Conservation (phyloP, 495 filamentous ascomycete species). For the Podospora pseudoanserina region DNA sequence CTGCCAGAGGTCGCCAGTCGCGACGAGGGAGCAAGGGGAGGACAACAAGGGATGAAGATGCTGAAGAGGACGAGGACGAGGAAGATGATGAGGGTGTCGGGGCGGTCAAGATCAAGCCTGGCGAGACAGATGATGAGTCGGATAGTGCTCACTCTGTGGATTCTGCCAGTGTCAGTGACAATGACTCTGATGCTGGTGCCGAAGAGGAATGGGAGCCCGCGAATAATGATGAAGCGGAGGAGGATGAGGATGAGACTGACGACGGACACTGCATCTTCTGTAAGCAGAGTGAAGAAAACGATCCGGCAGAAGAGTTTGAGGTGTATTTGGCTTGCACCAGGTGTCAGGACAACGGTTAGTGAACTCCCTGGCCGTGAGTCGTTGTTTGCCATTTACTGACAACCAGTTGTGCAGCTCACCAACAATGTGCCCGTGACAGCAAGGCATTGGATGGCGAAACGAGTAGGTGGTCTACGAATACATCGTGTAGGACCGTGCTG, state of each 20-base stretch:
- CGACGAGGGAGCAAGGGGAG: conserved; percentile 40
- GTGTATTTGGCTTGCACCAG: conserved; percentile 72
- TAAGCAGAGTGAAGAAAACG: conserved; percentile 76
- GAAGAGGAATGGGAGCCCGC: conserved; percentile 55
- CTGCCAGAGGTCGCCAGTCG: conserved; percentile 10
- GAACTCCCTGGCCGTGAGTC: conserved; percentile 11
- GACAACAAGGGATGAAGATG: conserved; percentile 35
- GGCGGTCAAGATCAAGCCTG: conserved; percentile 66
- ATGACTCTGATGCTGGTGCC: conserved; percentile 33
- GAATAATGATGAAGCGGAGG: conserved; percentile 68
- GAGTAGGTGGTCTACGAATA: conserved; percentile 23
- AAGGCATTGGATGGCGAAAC: conserved; percentile 56
- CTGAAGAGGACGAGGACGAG: conserved; percentile 46
- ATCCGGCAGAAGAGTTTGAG: conserved; percentile 85
- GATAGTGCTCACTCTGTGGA: conserved; percentile 25
- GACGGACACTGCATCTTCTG: conserved; percentile 76
- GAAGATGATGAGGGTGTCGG: conserved; percentile 64
- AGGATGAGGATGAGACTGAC: conserved; percentile 54
- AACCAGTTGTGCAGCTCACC: conserved; percentile 64
- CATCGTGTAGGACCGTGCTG: conserved; percentile 14
- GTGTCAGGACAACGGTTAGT: conserved; percentile 88
- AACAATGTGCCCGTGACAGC: conserved; percentile 84
- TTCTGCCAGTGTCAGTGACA: conserved; percentile 33
- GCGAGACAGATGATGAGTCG: conserved; percentile 48
- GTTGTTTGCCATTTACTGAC: conserved; percentile 38